A percentile compares a stretch with the other conserved stretches of the same genome.
phyloP scores from a whole-genome alignment of 1,139 yeast species.

The Suhomyces bribrorum region DNA sequence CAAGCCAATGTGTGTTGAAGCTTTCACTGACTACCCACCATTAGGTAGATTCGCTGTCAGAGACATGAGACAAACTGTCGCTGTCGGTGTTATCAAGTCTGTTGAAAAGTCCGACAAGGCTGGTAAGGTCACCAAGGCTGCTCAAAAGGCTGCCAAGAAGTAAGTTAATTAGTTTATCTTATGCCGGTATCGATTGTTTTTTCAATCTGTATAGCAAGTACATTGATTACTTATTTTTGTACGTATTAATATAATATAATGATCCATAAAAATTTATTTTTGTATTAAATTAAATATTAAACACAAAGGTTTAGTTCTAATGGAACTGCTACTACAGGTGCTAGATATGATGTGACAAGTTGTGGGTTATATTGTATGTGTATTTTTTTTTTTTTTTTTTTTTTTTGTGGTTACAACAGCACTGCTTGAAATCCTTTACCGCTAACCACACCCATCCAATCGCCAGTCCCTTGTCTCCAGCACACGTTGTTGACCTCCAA shows the following conservation, averaged over 20 bases:
- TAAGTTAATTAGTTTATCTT: slow-evolving; percentile 40
- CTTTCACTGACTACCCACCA: slow-evolving; percentile 97
- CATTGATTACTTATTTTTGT: slow-evolving; percentile 8
- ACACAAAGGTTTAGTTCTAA: neutral
- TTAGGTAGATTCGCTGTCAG: slow-evolving; percentile 99
- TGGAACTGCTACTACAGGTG: too few species aligned
- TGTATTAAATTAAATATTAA: neutral
- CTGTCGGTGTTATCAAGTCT: slow-evolving; percentile 99
- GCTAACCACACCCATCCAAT: slow-evolving; percentile 79
- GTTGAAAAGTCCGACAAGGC: slow-evolving; percentile 94
- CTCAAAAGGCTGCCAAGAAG: slow-evolving; percentile 97
- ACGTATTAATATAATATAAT: slow-evolving; percentile 12
- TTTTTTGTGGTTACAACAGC: slow-evolving; percentile 19
- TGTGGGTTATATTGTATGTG: too few species aligned
- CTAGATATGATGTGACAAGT: too few species aligned
- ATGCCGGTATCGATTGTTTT: slow-evolving; percentile 2
- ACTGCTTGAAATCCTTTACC: slow-evolving; percentile 84
- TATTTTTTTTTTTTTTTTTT: too few species aligned
- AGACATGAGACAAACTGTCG: slow-evolving; percentile 99
- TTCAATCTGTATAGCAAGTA: slow-evolving; percentile 3
- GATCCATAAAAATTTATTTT: neutral
- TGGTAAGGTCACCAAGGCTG: slow-evolving; percentile 99
- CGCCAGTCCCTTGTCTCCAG: slow-evolving; percentile 67
- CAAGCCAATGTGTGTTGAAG: slow-evolving; percentile 97
- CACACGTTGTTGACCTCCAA: slow-evolving; percentile 73